Base-by-base conservation (phyloP, 2,329 filamentous ascomycete species). In the Leptosphaerulina australis region DNA sequence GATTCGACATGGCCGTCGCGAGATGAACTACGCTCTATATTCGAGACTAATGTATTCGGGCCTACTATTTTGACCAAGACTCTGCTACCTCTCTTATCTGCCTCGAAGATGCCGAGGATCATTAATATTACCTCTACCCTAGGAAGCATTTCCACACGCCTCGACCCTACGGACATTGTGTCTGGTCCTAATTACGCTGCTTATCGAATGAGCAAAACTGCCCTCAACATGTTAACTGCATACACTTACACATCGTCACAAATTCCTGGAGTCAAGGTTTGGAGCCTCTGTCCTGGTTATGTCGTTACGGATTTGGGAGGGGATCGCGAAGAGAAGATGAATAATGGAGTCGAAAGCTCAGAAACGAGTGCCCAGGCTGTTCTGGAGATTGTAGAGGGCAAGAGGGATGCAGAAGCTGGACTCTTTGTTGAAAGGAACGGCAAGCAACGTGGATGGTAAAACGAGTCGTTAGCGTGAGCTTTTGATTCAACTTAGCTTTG, bases 241-340 rank as follows among this genome's bases (percentile, higher is more conserved):
- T 66, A 62, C 45, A 55, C 62, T 31, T 47, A 80, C 64, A 80
- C 69, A 14, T 80, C 68, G 9, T 47, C 56, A 12, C 57, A 60
- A 20, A 51, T 51, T 0, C 38, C 38, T 2, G 60, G 62, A 0
- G 50, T 51, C 40, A 70, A 67, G 49, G 50, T 66, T 3, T 70
- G 62, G 62, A 34, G 52, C 2, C 70, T 57, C 36, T 69, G 67
- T 37, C 68, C 68, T 1, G 68, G 67, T 4, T 70, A 54, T 33
- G 67, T 70, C 6, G 40, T 63, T 8, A 69, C 64, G 11, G 58
- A 70, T 46, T 30, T 70, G 14, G 57, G 52, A 5, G 38, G 53
- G 3, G 57, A 65, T 26, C 50, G 57, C 10, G 50, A 69, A 38
- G 20, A 31, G 15, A 62, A 60, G 29, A 49, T 40, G 9, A 36